Evolutionary conservation across 306 rosid genomes (phyloP).

Genomic region (Sicyos edulis): DNA sequence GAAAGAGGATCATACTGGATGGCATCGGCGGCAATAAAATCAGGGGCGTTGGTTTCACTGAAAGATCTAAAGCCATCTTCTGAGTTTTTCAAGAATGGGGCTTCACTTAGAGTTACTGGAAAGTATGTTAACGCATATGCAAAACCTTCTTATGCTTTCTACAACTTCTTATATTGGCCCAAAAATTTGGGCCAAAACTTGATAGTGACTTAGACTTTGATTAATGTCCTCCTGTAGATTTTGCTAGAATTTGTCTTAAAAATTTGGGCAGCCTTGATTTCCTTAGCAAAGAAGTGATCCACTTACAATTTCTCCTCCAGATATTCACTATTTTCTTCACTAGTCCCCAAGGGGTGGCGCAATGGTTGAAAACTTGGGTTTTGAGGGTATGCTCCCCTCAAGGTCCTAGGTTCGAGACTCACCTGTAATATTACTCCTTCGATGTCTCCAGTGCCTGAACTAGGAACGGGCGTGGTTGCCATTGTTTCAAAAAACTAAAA

Average conservation of each 20-base stretch:
- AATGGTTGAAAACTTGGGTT: too few species aligned
- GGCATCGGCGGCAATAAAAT: constrained; percentile 39
- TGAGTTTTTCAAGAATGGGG: constrained; percentile 64
- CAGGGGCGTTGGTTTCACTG: constrained; percentile 51
- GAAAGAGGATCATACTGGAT: constrained; percentile 20
- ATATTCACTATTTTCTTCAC: background rate
- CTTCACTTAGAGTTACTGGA: constrained; percentile 67
- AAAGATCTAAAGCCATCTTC: constrained; percentile 50
- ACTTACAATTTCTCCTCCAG: background rate
- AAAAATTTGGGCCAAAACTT: background rate
- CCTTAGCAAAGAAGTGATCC: background rate
- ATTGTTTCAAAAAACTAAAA: too few species aligned
- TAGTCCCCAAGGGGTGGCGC: too few species aligned
- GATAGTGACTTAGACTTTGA: background rate
- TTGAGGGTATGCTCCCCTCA: too few species aligned
- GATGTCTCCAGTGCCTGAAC: too few species aligned
- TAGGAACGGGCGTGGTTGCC: too few species aligned
- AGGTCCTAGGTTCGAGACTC: too few species aligned
- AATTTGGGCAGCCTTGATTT: constrained; percentile 3
- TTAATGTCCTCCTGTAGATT: background rate
- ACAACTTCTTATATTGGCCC: background rate
- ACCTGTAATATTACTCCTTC: too few species aligned
- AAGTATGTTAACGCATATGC: constrained; percentile 35
- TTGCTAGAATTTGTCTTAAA: background rate
- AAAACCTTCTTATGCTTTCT: background rate